These are phyloP conservation scores for Cytidiella melzeri DNA, from an alignment of 768 basidiomycete genomes.

Conservation along the genomic window DNA sequence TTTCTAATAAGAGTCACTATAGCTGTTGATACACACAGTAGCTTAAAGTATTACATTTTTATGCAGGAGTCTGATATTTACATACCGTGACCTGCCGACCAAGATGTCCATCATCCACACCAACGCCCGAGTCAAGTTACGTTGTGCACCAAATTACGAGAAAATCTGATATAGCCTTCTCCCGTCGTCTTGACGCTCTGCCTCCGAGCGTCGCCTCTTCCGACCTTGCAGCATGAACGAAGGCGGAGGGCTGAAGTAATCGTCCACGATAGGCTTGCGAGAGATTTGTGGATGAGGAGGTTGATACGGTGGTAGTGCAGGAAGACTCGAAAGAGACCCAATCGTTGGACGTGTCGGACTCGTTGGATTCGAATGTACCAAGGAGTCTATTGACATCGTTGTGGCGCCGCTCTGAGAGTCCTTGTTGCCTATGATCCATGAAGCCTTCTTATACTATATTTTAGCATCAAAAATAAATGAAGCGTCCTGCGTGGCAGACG, in stretches of 20 bases:
- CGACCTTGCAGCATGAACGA: conserved; percentile 15
- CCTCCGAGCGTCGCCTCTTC: conserved; percentile 20
- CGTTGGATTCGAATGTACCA: conserved; percentile 65
- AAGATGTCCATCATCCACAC: too few relatives aligned
- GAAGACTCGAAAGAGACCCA: background rate
- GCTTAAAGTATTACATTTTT: too few relatives aligned
- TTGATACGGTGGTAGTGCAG: conserved; percentile 4
- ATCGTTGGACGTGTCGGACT: conserved; percentile 35
- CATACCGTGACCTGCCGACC: too few relatives aligned
- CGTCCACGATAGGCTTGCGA: conserved; percentile 32
- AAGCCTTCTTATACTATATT: conserved; percentile 25
- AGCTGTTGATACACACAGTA: too few relatives aligned
- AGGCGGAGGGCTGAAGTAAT: conserved; percentile 27
- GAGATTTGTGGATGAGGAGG: conserved; percentile 14
- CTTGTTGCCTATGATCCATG: conserved; percentile 31
- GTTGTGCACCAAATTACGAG: too few relatives aligned
- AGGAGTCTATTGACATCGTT: conserved; percentile 54
- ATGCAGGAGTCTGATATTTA: too few relatives aligned
- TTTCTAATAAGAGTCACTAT: too few relatives aligned
- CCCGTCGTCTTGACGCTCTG: conserved; percentile 18
- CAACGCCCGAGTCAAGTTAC: too few relatives aligned
- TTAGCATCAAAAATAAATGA: background rate
- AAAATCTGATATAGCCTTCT: conserved; percentile 6
- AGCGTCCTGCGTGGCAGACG: background rate
- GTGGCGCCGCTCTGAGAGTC: conserved; percentile 49